Conservation (phyloP, 2,329 filamentous ascomycete species). For the Epichloe uncinata region DNA sequence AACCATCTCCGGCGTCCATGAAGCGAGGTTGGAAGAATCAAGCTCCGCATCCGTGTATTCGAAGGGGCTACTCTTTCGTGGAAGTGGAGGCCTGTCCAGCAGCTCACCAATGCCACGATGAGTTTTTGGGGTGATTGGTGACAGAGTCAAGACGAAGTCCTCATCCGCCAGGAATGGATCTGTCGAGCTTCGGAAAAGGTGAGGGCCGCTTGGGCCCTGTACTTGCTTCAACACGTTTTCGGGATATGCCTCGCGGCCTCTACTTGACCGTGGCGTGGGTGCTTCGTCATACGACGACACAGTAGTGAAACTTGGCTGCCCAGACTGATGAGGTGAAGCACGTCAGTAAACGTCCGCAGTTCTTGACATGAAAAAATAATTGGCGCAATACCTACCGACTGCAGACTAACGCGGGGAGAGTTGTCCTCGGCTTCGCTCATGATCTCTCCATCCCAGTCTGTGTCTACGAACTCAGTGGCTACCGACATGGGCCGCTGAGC, state of each 20-base stretch:
- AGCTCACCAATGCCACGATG: constrained; percentile 22
- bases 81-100: constrained; percentile 11
- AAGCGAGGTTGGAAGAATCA: constrained; percentile 43
- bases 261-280: constrained; percentile 59
- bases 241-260: constrained; percentile 46
- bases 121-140: constrained; percentile 57
- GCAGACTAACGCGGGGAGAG: constrained; percentile 53
- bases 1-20: constrained; percentile 65
- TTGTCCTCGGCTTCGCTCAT: constrained; percentile 46
- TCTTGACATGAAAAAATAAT: background rate
- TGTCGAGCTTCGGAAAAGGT: constrained; percentile 72
- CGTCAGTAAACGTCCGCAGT: constrained; percentile 5
- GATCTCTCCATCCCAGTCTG: constrained; percentile 53
- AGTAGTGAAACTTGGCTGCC: constrained; percentile 68
- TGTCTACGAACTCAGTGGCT: constrained; percentile 66
- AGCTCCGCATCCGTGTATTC: constrained; percentile 44
- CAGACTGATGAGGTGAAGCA: constrained; percentile 34
- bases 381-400: constrained; percentile 46
- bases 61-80: constrained; percentile 35
- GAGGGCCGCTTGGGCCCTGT: constrained; percentile 71
- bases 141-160: constrained; percentile 50
- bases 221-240: constrained; percentile 51
- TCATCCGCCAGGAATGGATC: constrained; percentile 30
- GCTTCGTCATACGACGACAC: constrained; percentile 78
- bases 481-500: constrained; percentile 50